Evolutionary conservation across 495 filamentous ascomycete genomes (phyloP).

Genomic region (Penicillium ochrochloron): DNA sequence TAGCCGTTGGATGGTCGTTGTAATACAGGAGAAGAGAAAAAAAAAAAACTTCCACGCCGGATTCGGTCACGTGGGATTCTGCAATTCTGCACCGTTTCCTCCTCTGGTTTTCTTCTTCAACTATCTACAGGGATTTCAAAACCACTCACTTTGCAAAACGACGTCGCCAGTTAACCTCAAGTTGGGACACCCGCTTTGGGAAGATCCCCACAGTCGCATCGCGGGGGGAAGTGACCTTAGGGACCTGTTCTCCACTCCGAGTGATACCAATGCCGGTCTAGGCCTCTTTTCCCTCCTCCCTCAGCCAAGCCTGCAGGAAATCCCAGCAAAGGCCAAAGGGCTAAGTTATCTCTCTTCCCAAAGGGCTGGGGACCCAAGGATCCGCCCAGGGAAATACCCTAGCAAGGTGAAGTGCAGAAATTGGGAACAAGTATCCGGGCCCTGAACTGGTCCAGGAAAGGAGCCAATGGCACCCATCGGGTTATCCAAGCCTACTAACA

Average conservation of each 20-base stretch:
- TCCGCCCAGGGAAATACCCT: slow-evolving; percentile 1
- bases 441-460: neutral
- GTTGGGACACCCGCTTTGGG: slow-evolving; percentile 7
- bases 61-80: slow-evolving; percentile 14
- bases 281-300: slow-evolving; percentile 8
- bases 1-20: neutral
- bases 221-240: slow-evolving; percentile 18
- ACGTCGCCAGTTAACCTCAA: neutral
- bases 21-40: neutral
- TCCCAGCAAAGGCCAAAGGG: neutral
- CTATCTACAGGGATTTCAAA: neutral
- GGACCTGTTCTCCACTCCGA: slow-evolving; percentile 16
- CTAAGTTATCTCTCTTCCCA: neutral
- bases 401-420: slow-evolving; percentile 5
- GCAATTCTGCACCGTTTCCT: neutral
- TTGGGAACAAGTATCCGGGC: slow-evolving; percentile 5
- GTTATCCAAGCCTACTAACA: neutral
- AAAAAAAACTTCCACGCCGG: neutral
- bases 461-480: slow-evolving; percentile 10
- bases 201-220: slow-evolving; percentile 22
- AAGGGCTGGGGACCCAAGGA: neutral
- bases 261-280: slow-evolving; percentile 21
- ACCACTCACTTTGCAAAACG: neutral
- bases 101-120: neutral
- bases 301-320: neutral